Conservation (phyloP, 2,329 filamentous ascomycete genomes). For the Phaeoacremonium minimum region DNA sequence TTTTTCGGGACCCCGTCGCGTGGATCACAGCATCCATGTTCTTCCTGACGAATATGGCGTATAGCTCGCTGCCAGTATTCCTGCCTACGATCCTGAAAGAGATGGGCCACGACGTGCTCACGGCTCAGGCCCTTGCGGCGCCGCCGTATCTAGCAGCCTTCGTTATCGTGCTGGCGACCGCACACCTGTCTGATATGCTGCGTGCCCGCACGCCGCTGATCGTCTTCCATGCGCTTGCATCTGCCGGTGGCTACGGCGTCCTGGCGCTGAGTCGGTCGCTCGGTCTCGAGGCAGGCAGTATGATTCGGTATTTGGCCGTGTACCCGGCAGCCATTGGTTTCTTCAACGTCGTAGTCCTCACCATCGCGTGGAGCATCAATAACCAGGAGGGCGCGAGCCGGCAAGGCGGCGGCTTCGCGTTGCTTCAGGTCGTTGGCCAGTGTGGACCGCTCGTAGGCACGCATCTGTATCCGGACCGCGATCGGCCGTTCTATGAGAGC, state of each 20-base stretch:
- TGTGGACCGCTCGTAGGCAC: conserved; percentile 70
- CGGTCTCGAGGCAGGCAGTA: conserved; percentile 26
- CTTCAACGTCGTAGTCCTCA: conserved; percentile 77
- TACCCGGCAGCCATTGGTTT: conserved; percentile 79
- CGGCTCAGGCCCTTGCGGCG: conserved; percentile 73
- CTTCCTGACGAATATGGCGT: conserved; percentile 84
- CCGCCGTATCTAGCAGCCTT: conserved; percentile 80
- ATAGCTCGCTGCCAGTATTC: conserved; percentile 83
- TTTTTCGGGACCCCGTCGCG: conserved; percentile 61
- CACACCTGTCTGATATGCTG: conserved; percentile 65
- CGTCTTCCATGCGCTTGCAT: conserved; percentile 64
- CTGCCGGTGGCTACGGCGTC: conserved; percentile 52
- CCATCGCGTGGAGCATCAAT: conserved; percentile 86
- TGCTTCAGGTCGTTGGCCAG: conserved; percentile 79
- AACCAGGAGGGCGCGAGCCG: conserved; percentile 69
- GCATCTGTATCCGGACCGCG: conserved; percentile 55
- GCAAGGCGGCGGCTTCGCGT: conserved; percentile 71
- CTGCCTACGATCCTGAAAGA: conserved; percentile 74
- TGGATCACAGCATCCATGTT: conserved; percentile 80
- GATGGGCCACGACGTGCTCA: conserved; percentile 66
- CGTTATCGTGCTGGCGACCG: conserved; percentile 64
- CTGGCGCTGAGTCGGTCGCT: conserved; percentile 55
- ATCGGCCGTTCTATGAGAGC: conserved; percentile 56
- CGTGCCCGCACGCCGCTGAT: conserved; percentile 62
- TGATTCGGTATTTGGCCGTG: conserved; percentile 65